These are phyloP conservation scores for Phytophthora aleatoria DNA, from an alignment of 352 stramenopile species.

Conservation along the genomic window DNA sequence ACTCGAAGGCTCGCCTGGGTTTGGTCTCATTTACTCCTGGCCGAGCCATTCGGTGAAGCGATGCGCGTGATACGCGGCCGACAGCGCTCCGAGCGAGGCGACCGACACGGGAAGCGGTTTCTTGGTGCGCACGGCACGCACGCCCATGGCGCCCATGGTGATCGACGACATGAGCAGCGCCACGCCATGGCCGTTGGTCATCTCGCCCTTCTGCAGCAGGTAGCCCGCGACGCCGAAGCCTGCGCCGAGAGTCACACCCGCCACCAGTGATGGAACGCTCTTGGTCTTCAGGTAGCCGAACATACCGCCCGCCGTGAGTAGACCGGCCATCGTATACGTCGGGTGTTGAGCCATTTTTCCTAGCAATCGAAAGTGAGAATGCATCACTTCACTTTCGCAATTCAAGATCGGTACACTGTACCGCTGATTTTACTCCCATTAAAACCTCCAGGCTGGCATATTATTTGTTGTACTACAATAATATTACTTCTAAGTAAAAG, in stretches of 20 bases:
- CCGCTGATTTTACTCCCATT: not conserved
- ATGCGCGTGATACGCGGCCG: constrained; percentile 82
- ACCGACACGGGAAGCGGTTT: constrained; percentile 80
- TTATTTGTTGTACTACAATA: too few species aligned
- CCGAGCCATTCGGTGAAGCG: constrained; percentile 85
- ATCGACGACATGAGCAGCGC: constrained; percentile 83
- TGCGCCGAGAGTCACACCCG: constrained; percentile 77
- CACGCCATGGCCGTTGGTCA: constrained; percentile 83
- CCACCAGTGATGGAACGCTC: constrained; percentile 81
- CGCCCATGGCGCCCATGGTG: constrained; percentile 86
- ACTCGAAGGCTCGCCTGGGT: not conserved
- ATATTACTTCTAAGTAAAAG: too few species aligned
- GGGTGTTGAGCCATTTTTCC: constrained; percentile 72
- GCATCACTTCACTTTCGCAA: constrained; percentile 6
- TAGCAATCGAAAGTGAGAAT: not conserved
- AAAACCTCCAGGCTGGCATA: not conserved
- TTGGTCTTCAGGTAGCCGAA: constrained; percentile 85
- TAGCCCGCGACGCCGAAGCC: constrained; percentile 81
- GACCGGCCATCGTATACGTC: constrained; percentile 83
- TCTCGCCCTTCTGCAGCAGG: constrained; percentile 80
- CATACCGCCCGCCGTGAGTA: constrained; percentile 66
- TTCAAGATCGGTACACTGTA: constrained; percentile 9
- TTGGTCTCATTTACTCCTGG: constrained; percentile 57
- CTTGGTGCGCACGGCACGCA: constrained; percentile 74
- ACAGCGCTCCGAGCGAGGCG: constrained; percentile 76